A percentile compares a stretch with the other conserved stretches of the same genome.
Conservation (phyloP, 331 rosid species). For the Pyrus hybrid region DNA sequence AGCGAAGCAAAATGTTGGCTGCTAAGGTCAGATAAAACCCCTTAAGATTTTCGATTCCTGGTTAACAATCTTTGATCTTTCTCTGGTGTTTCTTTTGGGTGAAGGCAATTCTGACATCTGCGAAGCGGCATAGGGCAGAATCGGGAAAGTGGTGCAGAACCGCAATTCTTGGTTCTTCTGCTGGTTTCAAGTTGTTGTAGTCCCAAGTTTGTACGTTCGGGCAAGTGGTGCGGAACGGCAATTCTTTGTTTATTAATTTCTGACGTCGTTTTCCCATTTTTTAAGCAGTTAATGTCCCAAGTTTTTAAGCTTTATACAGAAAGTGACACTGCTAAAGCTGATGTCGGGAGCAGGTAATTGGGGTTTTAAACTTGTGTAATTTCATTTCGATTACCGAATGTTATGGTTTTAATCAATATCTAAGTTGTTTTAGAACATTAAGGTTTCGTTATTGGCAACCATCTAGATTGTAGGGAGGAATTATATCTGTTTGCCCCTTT, state of each 20-base stretch:
- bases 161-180: not conserved
- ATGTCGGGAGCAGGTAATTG: conserved; percentile 28
- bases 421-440: not conserved
- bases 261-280: not conserved
- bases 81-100: too few species aligned
- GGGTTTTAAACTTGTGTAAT: not conserved
- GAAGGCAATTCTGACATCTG: not conserved
- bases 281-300: conserved; percentile 27
- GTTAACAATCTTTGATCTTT: not conserved
- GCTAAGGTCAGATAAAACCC: not conserved
- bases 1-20: conserved; percentile 6
- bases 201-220: too few species aligned
- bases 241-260: not conserved
- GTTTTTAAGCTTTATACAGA: conserved; percentile 47
- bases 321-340: conserved; percentile 27
- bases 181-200: not conserved
- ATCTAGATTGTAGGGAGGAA: not conserved
- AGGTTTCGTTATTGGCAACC: not conserved
- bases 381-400: not conserved
- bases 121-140: not conserved
- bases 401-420: not conserved
- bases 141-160: not conserved
- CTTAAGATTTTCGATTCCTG: not conserved
- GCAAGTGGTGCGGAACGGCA: too few species aligned
- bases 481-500: conserved; percentile 6